phyloP scores from a whole-genome alignment of 1,139 yeast genomes.

The Blastobotrys malaysiensis region DNA sequence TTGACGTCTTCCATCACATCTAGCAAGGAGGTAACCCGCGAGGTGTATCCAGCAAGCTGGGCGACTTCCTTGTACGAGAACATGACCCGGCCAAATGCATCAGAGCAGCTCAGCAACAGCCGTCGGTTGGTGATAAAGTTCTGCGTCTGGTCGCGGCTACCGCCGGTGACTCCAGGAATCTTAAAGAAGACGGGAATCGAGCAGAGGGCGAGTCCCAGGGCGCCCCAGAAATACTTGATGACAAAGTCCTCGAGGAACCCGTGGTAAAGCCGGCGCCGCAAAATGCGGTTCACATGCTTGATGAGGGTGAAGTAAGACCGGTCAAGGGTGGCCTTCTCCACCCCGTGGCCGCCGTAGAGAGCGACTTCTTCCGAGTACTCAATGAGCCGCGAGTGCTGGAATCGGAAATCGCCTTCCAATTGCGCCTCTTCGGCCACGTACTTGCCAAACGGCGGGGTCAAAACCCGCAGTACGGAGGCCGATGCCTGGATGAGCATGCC shows the following conservation, averaged over 20 bases:
- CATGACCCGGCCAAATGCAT: slow-evolving; percentile 81
- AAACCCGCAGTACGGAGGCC: slow-evolving; percentile 62
- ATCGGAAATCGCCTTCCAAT: slow-evolving; percentile 79
- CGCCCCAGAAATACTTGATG: slow-evolving; percentile 94
- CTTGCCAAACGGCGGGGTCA: slow-evolving; percentile 89
- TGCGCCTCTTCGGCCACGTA: slow-evolving; percentile 73
- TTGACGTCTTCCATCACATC: slow-evolving; percentile 55
- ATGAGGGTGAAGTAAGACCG: slow-evolving; percentile 77
- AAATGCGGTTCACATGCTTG: slow-evolving; percentile 69
- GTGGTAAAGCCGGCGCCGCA: slow-evolving; percentile 76
- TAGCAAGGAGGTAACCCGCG: slow-evolving; percentile 68
- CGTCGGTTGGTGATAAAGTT: slow-evolving; percentile 89
- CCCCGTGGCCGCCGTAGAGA: slow-evolving; percentile 69
- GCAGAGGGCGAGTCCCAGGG: slow-evolving; percentile 83
- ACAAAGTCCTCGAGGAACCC: slow-evolving; percentile 54
- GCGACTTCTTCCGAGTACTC: slow-evolving; percentile 84
- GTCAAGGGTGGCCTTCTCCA: slow-evolving; percentile 76
- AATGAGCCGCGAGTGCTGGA: slow-evolving; percentile 76
- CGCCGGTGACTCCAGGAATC: slow-evolving; percentile 41
- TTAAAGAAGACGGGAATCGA: slow-evolving; percentile 82
- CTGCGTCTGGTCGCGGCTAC: slow-evolving; percentile 31
- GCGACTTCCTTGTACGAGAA: slow-evolving; percentile 80
- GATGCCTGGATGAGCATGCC: slow-evolving; percentile 81
- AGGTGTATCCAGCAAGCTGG: slow-evolving; percentile 78
- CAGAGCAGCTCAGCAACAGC: slow-evolving; percentile 76